Conservation (phyloP, 208 protist genomes). For the Crithidia mellificae region DNA sequence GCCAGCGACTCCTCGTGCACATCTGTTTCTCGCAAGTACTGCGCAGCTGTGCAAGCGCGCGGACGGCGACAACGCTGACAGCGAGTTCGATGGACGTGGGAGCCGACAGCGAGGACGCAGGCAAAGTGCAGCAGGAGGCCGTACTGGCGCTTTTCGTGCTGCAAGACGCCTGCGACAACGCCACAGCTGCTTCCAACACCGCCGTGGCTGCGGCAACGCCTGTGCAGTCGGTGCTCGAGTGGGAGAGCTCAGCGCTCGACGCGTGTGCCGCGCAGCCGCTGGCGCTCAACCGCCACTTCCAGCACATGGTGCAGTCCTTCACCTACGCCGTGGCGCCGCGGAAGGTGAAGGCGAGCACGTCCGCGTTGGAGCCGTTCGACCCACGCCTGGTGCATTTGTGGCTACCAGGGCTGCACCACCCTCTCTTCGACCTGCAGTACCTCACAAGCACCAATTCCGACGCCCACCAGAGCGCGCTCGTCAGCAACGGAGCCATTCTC, state of each 20-base stretch:
- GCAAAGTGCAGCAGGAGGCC: not conserved
- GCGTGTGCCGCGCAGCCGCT: not conserved
- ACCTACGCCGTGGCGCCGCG: constrained; percentile 3
- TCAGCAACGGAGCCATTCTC: not conserved
- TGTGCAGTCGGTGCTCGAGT: constrained; percentile 6
- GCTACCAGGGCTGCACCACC: constrained; percentile 63
- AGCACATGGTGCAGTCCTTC: constrained; percentile 17
- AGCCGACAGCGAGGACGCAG: not conserved
- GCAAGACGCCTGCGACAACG: not conserved
- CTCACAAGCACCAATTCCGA: not conserved
- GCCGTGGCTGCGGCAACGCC: not conserved
- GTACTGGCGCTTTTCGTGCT: not conserved
- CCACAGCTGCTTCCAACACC: not conserved
- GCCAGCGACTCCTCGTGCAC: not conserved
- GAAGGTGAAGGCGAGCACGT: not conserved
- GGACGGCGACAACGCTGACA: not conserved
- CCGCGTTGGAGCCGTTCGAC: not conserved
- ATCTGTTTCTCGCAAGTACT: constrained; percentile 12
- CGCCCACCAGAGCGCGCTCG: not conserved
- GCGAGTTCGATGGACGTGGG: not conserved
- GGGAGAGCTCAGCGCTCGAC: constrained; percentile 12
- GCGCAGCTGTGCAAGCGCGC: not conserved
- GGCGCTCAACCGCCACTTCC: constrained; percentile 11
- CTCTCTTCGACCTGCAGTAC: constrained; percentile 43
- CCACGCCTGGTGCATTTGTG: constrained; percentile 40